Evolutionary conservation across 2,329 filamentous ascomycete genomes (phyloP).

Genomic region (Cercospora sojina): DNA sequence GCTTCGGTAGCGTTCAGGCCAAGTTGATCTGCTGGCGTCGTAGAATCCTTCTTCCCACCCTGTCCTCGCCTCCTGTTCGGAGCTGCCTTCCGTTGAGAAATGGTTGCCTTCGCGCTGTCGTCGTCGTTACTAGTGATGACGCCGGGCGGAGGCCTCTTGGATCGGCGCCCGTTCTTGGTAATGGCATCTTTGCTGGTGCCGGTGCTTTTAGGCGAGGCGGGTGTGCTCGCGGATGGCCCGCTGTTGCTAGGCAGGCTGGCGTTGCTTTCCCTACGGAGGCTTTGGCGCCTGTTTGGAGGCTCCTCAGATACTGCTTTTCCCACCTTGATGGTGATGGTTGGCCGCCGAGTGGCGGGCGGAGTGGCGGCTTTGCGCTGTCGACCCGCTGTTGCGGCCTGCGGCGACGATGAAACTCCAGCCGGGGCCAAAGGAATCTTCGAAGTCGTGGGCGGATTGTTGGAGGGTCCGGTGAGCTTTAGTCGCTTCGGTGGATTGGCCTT

Average conservation of each 20-base stretch:
- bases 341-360: slow-evolving; percentile 30
- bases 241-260: slow-evolving; percentile 43
- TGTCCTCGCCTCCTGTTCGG: slow-evolving; percentile 59
- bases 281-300: slow-evolving; percentile 44
- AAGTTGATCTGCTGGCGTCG: slow-evolving; percentile 18
- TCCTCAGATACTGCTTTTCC: slow-evolving; percentile 51
- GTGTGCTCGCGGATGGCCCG: slow-evolving; percentile 19
- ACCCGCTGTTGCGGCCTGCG: slow-evolving; percentile 23
- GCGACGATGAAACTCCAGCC: slow-evolving; percentile 40
- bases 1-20: slow-evolving; percentile 14
- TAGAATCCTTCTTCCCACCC: slow-evolving; percentile 21
- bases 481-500: slow-evolving; percentile 36
- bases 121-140: slow-evolving; percentile 58
- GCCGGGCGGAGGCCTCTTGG: slow-evolving; percentile 70
- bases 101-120: slow-evolving; percentile 63
- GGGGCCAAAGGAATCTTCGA: slow-evolving; percentile 47
- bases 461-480: slow-evolving; percentile 35
- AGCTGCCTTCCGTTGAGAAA: slow-evolving; percentile 69
- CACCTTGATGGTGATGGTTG: slow-evolving; percentile 43
- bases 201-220: slow-evolving; percentile 23
- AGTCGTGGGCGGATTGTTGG: slow-evolving; percentile 13
- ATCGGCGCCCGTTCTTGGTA: slow-evolving; percentile 48
- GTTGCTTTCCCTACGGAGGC: slow-evolving; percentile 48
- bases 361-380: slow-evolving; percentile 33
- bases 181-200: slow-evolving; percentile 19